phyloP scores from a whole-genome alignment of 2,329 filamentous ascomycete species.

The Chaetothyriales sp. region DNA sequence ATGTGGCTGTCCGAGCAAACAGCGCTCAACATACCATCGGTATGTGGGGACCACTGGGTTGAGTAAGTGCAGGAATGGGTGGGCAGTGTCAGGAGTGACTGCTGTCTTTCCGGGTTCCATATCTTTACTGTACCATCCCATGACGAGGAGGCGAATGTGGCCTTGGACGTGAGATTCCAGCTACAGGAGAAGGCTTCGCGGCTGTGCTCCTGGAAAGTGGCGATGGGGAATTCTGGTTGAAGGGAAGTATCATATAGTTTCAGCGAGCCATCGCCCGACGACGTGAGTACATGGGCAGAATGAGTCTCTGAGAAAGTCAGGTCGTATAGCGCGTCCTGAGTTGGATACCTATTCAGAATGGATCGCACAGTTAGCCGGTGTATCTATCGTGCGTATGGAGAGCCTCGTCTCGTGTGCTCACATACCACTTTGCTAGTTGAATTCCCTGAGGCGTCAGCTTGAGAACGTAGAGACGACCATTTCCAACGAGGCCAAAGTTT shows the following conservation, averaged over 20 bases:
- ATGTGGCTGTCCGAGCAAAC: constrained; percentile 82
- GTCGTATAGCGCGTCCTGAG: constrained; percentile 93
- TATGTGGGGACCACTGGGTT: constrained; percentile 78
- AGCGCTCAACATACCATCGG: constrained; percentile 69
- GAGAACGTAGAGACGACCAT: constrained; percentile 77
- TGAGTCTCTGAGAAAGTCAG: constrained; percentile 90
- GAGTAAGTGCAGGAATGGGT: constrained; percentile 91
- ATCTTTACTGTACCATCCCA: constrained; percentile 97
- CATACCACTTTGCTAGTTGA: constrained; percentile 65
- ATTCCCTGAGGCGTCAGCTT: constrained; percentile 73
- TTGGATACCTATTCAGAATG: constrained; percentile 70
- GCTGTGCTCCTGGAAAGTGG: constrained; percentile 86
- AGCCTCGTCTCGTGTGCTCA: constrained; percentile 9
- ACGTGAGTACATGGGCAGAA: constrained; percentile 82
- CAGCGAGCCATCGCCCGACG: constrained; percentile 83
- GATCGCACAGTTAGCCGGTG: neutral
- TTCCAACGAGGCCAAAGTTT: constrained; percentile 94
- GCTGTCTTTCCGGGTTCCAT: constrained; percentile 65
- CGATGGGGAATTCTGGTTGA: constrained; percentile 64
- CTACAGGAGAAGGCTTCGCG: constrained; percentile 83
- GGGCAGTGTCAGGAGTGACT: constrained; percentile 72
- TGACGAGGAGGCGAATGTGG: constrained; percentile 76
- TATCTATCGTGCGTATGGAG: neutral
- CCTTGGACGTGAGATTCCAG: constrained; percentile 86
- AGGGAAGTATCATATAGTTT: constrained; percentile 84